Base-by-base conservation (phyloP, 78 protist genomes). In the Pelomyxa schiedti region DNA sequence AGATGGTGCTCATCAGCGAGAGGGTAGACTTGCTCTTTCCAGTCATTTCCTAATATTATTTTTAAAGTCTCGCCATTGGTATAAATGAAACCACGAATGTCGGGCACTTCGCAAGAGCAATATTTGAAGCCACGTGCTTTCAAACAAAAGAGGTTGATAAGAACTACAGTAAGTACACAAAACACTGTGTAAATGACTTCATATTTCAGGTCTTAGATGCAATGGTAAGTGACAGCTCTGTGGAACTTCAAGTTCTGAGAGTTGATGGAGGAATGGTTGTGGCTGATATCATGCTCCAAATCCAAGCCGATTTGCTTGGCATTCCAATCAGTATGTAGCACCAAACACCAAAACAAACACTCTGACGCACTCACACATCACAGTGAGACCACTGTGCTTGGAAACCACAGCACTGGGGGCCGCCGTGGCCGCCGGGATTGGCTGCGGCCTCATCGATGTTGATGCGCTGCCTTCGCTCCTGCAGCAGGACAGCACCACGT, bases 371-470 rank as follows among this genome's bases (percentile, higher is more conserved):
- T n/a, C n/a, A n/a, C n/a, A n/a, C n/a, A n/a, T n/a, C n/a, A 28
- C 74, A 24, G 68, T 70, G 28, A 30, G 72, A 7, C 93, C 93
- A 32, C 30, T 16, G 2, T 66, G 39, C n/a, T 52, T 36, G 1
- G 95, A 92, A 74, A 75, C 88, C 0, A 92, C 95, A 1, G 92
- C 94, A 28, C 80, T 81, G 30, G 95, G 95, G 3, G 93, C 93
- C 1, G 95, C 94, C 3, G 53, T 74, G 26, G 90, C 90, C 9
- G 92, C 95, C 3, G 90, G 90, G 16, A 8, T 76, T 1, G 73
- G 87, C 2, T 43, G 40, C 22, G 86, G 86, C 4, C 68, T 86
- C 24, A 81, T 72, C 47, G 80, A 39, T 5, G 73, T 64, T n/a
- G 1, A 76, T 65, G 72, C 40, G 52, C 40, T 43, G 41, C 8